Percentiles rank a stretch among this genome's conserved stretches.
These are phyloP conservation scores for Coemansia sp. DNA, from an alignment of 192 early-diverging fungal genomes.

Conservation along the genomic window DNA sequence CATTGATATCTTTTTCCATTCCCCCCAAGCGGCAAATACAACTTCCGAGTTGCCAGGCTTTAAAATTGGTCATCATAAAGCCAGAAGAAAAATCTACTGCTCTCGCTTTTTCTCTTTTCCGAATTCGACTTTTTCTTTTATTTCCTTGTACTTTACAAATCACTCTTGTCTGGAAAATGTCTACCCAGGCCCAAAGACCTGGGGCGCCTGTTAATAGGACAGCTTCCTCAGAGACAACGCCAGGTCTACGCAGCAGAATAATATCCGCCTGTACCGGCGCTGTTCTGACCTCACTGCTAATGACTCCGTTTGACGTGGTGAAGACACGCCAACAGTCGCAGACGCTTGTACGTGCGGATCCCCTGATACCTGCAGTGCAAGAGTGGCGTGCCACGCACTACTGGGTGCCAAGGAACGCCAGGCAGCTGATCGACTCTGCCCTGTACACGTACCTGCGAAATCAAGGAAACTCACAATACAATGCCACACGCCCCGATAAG, in stretches of 20 bases:
- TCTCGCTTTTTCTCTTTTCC: background rate
- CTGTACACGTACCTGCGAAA: conserved; percentile 14
- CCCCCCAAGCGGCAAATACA: too few relatives aligned
- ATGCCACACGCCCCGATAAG: background rate
- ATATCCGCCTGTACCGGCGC: conserved; percentile 83
- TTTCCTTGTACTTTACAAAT: background rate
- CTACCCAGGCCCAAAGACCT: background rate
- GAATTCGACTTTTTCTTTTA: background rate
- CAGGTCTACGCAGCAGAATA: conserved; percentile 57
- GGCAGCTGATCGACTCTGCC: conserved; percentile 20
- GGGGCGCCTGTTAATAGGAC: conserved; percentile 5
- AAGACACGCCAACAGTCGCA: conserved; percentile 36
- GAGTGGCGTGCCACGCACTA: conserved; percentile 25
- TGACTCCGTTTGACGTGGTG: conserved; percentile 46
- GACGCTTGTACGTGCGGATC: conserved; percentile 30
- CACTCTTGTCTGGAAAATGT: background rate
- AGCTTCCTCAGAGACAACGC: conserved; percentile 2
- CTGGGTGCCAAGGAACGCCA: conserved; percentile 25
- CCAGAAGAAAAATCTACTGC: background rate
- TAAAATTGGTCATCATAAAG: background rate
- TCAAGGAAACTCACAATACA: background rate
- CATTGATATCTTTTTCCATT: too few relatives aligned
- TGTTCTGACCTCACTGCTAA: conserved; percentile 71
- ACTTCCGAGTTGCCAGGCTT: too few relatives aligned
- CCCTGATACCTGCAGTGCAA: conserved; percentile 30